A percentile compares a stretch with the other conserved stretches of the same genome.
phyloP scores from a whole-genome alignment of 108 stramenopile genomes.

The Aurantiochytrium sp. region DNA sequence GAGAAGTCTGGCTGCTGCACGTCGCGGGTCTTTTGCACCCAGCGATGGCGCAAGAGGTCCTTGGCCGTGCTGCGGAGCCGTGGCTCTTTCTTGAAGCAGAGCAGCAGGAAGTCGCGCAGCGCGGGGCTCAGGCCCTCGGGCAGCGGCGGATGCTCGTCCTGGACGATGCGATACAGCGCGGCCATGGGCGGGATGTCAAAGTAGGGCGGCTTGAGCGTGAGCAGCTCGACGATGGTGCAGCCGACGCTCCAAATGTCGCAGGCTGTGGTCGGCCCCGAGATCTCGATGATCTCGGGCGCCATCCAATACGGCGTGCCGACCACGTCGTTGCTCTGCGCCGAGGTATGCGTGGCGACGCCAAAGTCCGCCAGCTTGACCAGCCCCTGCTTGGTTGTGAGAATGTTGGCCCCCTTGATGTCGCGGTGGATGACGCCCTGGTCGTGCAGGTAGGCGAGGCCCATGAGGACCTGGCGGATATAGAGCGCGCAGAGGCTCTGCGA shows the following conservation, averaged over 20 bases:
- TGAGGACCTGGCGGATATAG: constrained; percentile 56
- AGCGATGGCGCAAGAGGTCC: neutral
- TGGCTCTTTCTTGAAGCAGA: constrained; percentile 54
- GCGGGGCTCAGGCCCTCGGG: constrained; percentile 46
- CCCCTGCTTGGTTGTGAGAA: constrained; percentile 49
- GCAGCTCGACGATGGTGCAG: constrained; percentile 59
- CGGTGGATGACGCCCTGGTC: constrained; percentile 62
- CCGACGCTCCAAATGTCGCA: constrained; percentile 59
- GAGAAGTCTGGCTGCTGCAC: constrained; percentile 22
- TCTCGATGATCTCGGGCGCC: constrained; percentile 63
- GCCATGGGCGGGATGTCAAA: constrained; percentile 58
- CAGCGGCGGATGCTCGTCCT: constrained; percentile 56
- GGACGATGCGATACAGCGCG: constrained; percentile 54
- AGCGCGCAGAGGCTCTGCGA: constrained; percentile 56
- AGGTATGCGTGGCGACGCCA: constrained; percentile 40
- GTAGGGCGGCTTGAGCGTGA: constrained; percentile 58
- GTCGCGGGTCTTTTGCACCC: constrained; percentile 9
- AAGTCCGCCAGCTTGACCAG: constrained; percentile 53
- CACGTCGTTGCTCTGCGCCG: constrained; percentile 35
- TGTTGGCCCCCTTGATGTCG: constrained; percentile 65
- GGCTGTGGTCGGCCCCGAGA: constrained; percentile 52
- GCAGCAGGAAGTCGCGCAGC: constrained; percentile 49
- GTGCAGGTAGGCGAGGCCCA: constrained; percentile 56
- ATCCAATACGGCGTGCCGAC: constrained; percentile 63
- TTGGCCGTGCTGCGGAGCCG: constrained; percentile 19